These are phyloP conservation scores for Wickerhamiella shivajii DNA, from an alignment of 805 yeast species.

Conservation along the genomic window DNA sequence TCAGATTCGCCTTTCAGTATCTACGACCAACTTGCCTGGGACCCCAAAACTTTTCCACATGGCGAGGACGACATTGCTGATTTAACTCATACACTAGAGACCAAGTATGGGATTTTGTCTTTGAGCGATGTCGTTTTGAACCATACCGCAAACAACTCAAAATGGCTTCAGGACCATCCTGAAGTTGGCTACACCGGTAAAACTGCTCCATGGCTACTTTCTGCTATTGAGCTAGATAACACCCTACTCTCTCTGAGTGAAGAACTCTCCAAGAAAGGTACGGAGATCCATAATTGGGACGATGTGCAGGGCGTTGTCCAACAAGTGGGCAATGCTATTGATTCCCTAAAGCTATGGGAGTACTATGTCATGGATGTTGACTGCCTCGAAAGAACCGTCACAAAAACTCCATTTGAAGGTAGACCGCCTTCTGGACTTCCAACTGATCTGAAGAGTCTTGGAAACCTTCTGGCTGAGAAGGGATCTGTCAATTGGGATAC, in stretches of 20 bases:
- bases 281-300: slow-evolving; percentile 32
- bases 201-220: slow-evolving; percentile 76
- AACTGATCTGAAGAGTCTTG: slow-evolving; percentile 26
- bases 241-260: slow-evolving; percentile 51
- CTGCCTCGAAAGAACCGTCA: slow-evolving; percentile 26
- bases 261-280: slow-evolving; percentile 39
- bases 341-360: slow-evolving; percentile 67
- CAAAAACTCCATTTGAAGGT: slow-evolving; percentile 21
- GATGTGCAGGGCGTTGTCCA: slow-evolving; percentile 54
- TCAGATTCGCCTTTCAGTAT: slow-evolving; percentile 91
- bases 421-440: slow-evolving; percentile 34
- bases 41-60: slow-evolving; percentile 43
- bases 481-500: slow-evolving; percentile 28
- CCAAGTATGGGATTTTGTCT: slow-evolving; percentile 48
- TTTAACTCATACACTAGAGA: slow-evolving; percentile 37
- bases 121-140: slow-evolving; percentile 89
- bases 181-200: slow-evolving; percentile 75
- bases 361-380: slow-evolving; percentile 58
- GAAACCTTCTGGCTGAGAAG: slow-evolving; percentile 29
- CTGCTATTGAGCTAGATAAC: slow-evolving; percentile 76
- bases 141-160: slow-evolving; percentile 85
- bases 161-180: slow-evolving; percentile 75
- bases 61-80: slow-evolving; percentile 38
- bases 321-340: slow-evolving; percentile 40
- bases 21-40: slow-evolving; percentile 69